Conservation (phyloP, 2,329 filamentous ascomycete genomes). For the Moelleriella libera region DNA sequence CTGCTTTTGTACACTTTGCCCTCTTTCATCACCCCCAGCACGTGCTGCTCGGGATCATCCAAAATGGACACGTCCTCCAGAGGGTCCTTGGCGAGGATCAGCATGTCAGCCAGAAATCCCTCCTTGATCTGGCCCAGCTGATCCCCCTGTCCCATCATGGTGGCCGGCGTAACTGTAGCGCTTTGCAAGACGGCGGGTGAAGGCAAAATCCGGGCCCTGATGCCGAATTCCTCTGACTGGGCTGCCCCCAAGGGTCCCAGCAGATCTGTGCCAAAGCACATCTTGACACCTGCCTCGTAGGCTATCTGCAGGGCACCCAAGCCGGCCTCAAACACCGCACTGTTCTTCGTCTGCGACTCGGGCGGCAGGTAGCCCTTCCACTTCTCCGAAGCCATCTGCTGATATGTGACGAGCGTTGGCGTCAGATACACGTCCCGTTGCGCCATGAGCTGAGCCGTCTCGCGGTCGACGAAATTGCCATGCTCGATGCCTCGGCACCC, state of each 20-base stretch:
- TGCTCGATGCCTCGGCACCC: constrained; percentile 39
- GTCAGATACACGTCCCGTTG: constrained; percentile 33
- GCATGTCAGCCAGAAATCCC: constrained; percentile 36
- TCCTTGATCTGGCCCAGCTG: constrained; percentile 33
- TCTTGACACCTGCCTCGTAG: constrained; percentile 34
- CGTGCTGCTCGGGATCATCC: constrained; percentile 28
- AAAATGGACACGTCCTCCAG: constrained; percentile 39
- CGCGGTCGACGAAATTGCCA: constrained; percentile 26
- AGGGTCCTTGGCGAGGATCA: constrained; percentile 37
- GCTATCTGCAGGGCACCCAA: constrained; percentile 32
- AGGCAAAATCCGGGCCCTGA: constrained; percentile 12
- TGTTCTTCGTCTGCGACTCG: constrained; percentile 33
- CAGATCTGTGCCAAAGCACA: constrained; percentile 36
- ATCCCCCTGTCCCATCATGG: constrained; percentile 29
- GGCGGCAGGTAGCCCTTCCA: constrained; percentile 28
- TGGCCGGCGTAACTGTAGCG: constrained; percentile 32
- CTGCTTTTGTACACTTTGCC: constrained; percentile 23
- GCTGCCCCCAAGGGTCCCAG: constrained; percentile 15
- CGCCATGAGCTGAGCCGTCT: constrained; percentile 34
- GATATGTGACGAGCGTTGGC: constrained; percentile 38
- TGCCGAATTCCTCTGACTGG: constrained; percentile 18
- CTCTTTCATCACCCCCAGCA: constrained; percentile 40
- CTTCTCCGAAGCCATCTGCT: constrained; percentile 28
- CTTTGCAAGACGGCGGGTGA: constrained; percentile 12
- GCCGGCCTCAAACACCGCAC: constrained; percentile 30